Evolutionary conservation across 257 asterid genomes (phyloP).

Genomic region (Nicotiana knightiana): DNA sequence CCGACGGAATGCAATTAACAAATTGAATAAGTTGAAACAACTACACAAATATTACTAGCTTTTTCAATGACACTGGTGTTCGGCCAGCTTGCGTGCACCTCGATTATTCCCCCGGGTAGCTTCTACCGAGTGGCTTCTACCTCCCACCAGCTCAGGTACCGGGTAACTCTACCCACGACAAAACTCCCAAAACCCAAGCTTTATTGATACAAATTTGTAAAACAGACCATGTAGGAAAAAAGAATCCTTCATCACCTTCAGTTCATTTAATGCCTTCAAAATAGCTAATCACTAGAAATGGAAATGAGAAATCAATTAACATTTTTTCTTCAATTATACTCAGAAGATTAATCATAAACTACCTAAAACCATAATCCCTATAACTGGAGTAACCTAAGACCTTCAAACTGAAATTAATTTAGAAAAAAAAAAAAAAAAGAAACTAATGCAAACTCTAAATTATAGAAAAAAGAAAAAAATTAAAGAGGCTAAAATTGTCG

Average conservation of each 20-base stretch:
- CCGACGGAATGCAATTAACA: not conserved
- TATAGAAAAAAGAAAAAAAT: not conserved
- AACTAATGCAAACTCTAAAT: not conserved
- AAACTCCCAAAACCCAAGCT: not conserved
- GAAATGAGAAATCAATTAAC: not conserved
- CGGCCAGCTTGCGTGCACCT: not conserved
- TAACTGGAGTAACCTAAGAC: not conserved
- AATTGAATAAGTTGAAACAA: not conserved
- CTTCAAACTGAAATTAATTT: not conserved
- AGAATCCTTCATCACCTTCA: not conserved
- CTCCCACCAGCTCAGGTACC: not conserved
- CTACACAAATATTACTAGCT: not conserved
- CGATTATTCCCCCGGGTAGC: no score
- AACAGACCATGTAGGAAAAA: not conserved
- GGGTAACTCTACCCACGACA: no score
- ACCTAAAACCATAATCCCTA: not conserved
- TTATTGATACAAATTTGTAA: not conserved
- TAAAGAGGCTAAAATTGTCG: not conserved
- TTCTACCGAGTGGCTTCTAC: no score
- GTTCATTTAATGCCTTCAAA: not conserved
- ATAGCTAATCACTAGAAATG: not conserved
- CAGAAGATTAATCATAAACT: not conserved
- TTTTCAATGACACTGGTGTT: not conserved
- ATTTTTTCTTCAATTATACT: not conserved
- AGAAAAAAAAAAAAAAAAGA: not conserved